Conservation (phyloP, 805 yeast genomes). For the Lipomyces yamanashiensis region DNA sequence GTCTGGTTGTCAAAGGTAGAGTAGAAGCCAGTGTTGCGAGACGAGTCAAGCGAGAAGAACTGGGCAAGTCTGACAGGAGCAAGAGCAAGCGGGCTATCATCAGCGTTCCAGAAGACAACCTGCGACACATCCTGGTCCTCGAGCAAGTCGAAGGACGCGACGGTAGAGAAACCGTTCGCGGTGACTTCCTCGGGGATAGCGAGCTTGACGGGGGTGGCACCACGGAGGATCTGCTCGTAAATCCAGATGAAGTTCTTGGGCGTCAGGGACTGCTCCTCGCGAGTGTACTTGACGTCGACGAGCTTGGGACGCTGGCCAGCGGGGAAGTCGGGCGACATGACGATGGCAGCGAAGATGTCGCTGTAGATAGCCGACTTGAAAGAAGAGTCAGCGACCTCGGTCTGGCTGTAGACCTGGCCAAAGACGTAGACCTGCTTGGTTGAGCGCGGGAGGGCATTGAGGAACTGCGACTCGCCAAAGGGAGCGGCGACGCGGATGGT, state of each 20-base stretch:
- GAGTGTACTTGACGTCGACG: constrained; percentile 44
- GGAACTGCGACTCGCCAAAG: constrained; percentile 67
- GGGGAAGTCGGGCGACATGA: constrained; percentile 45
- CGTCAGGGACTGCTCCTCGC: constrained; percentile 34
- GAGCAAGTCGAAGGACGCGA: constrained; percentile 36
- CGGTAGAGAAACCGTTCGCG: constrained; percentile 38
- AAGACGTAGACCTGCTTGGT: constrained; percentile 68
- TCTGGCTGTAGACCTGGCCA: constrained; percentile 55
- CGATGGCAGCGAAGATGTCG: constrained; percentile 75
- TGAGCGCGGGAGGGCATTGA: constrained; percentile 60
- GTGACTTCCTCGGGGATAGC: constrained; percentile 36
- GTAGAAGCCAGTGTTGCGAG: constrained; percentile 58
- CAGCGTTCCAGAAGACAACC: constrained; percentile 70
- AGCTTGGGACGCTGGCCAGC: constrained; percentile 38
- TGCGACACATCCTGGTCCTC: constrained; percentile 51
- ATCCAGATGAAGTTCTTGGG: constrained; percentile 34
- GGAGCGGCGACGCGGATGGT: constrained; percentile 81
- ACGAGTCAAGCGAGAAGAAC: constrained; percentile 63
- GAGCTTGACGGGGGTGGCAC: constrained; percentile 29
- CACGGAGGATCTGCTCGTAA: constrained; percentile 35
- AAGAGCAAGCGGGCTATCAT: constrained; percentile 58
- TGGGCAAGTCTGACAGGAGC: constrained; percentile 71
- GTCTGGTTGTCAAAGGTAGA: constrained; percentile 72
- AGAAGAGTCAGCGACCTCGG: constrained; percentile 43
- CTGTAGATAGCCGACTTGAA: constrained; percentile 59